Evolutionary conservation across 2,329 filamentous ascomycete species (phyloP).

Genomic region (Cordyceps fumosorosea): DNA sequence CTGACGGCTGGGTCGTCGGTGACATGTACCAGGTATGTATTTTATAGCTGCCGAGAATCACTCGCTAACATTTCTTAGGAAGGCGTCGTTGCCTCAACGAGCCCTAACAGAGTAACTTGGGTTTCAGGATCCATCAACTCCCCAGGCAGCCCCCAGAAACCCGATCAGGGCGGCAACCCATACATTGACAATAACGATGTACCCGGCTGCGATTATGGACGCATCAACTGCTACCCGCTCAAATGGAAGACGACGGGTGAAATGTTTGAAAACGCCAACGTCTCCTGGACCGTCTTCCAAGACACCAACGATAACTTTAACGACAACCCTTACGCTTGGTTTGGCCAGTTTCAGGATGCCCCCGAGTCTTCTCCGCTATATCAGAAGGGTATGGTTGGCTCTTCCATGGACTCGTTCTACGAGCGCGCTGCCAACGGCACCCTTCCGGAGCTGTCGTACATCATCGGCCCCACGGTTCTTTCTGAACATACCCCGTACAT

Average conservation of each 20-base stretch:
- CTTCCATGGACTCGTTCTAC: slow-evolving; percentile 44
- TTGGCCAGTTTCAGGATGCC: slow-evolving; percentile 44
- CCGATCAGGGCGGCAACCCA: slow-evolving; percentile 35
- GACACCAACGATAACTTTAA: slow-evolving; percentile 43
- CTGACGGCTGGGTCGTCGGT: slow-evolving; percentile 46
- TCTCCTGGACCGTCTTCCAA: slow-evolving; percentile 46
- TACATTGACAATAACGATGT: slow-evolving; percentile 46
- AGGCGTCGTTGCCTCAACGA: slow-evolving; percentile 43
- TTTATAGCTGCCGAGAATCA: slow-evolving; percentile 27
- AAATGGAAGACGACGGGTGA: slow-evolving; percentile 48
- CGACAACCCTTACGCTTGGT: slow-evolving; percentile 48
- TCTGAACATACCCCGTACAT: slow-evolving; percentile 48
- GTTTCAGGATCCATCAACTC: slow-evolving; percentile 45
- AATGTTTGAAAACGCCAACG: slow-evolving; percentile 39
- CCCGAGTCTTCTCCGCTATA: slow-evolving; percentile 33
- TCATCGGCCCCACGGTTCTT: slow-evolving; percentile 43
- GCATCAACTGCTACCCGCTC: slow-evolving; percentile 46
- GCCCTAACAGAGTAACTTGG: slow-evolving; percentile 46
- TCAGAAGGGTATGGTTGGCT: slow-evolving; percentile 39
- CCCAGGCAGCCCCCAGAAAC: slow-evolving; percentile 35
- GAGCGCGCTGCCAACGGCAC: slow-evolving; percentile 41
- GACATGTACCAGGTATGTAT: slow-evolving; percentile 44
- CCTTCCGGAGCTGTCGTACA: slow-evolving; percentile 44
- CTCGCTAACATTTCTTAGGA: slow-evolving; percentile 32
- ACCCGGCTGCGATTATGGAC: slow-evolving; percentile 34